phyloP scores from a whole-genome alignment of 2,329 filamentous ascomycete genomes.

The Byssothecium circinans region DNA sequence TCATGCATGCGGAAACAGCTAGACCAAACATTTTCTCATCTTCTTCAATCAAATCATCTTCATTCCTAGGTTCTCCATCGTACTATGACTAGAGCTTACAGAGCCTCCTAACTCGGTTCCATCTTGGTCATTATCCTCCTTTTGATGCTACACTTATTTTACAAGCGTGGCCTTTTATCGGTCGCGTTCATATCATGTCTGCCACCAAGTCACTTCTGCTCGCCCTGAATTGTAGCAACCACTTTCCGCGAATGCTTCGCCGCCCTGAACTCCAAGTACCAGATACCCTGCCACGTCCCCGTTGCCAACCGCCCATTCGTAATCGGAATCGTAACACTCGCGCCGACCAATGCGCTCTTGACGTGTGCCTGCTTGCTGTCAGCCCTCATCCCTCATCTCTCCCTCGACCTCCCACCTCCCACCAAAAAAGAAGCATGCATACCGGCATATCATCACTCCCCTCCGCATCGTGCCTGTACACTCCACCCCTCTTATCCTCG shows the following conservation, averaged over 20 bases:
- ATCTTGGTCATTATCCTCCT: no score
- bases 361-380: conserved; percentile 70
- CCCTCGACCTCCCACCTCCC: no score
- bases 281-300: conserved; percentile 85
- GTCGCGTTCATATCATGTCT: no score
- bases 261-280: conserved; percentile 87
- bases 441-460: conserved; percentile 93
- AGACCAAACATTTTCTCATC: no score
- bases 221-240: conserved; percentile 92
- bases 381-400: background rate
- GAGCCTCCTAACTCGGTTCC: no score
- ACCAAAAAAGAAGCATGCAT: no score
- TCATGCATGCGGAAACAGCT: no score
- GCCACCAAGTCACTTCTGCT: conserved; percentile 55
- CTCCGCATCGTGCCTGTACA: conserved; percentile 88
- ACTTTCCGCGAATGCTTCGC: conserved; percentile 77
- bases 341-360: conserved; percentile 86
- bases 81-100: no score
- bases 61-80: no score
- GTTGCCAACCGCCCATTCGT: conserved; percentile 75
- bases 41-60: no score
- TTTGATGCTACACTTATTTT: no score
- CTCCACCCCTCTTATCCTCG: conserved; percentile 62
- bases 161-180: no score
- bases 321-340: conserved; percentile 89